A percentile compares a stretch with the other conserved stretches of the same genome.
phyloP scores from a whole-genome alignment of 305 asterid species.

The Rubia balearica region DNA sequence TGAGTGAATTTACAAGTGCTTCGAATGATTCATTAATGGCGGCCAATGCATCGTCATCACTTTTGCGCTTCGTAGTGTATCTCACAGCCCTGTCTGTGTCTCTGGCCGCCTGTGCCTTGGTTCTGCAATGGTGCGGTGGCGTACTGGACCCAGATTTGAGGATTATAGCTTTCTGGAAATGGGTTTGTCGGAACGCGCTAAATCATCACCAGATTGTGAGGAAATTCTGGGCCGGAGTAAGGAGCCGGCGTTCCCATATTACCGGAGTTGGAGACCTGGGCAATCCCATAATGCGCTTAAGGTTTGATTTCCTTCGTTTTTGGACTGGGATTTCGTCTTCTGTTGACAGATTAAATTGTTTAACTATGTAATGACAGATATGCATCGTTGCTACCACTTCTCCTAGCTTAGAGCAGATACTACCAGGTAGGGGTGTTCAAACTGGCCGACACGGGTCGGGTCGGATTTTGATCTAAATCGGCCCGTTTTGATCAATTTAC shows the following conservation, averaged over 20 bases:
- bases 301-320: conserved; percentile 17
- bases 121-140: conserved; percentile 34
- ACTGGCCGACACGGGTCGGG: too few relatives aligned
- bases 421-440: too few relatives aligned
- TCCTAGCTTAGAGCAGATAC: conserved; percentile 44
- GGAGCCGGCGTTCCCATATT: conserved; percentile 46
- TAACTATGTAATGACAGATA: conserved; percentile 21
- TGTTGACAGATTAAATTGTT: not conserved
- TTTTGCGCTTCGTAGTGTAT: conserved; percentile 19
- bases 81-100: conserved; percentile 23
- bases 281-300: conserved; percentile 45
- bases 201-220: conserved; percentile 7
- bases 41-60: not conserved
- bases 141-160: conserved; percentile 17
- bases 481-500: too few relatives aligned
- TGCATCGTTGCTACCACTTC: conserved; percentile 49
- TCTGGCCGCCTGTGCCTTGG: conserved; percentile 28
- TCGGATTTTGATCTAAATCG: too few relatives aligned
- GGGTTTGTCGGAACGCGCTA: conserved; percentile 8
- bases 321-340: not conserved
- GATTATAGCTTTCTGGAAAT: conserved; percentile 6
- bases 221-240: conserved; percentile 18
- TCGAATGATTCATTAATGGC: not conserved
- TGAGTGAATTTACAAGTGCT: too few relatives aligned
- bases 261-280: conserved; percentile 32